Evolutionary conservation across 306 rosid genomes (phyloP).

Genomic region (Coriaria nepalensis): DNA sequence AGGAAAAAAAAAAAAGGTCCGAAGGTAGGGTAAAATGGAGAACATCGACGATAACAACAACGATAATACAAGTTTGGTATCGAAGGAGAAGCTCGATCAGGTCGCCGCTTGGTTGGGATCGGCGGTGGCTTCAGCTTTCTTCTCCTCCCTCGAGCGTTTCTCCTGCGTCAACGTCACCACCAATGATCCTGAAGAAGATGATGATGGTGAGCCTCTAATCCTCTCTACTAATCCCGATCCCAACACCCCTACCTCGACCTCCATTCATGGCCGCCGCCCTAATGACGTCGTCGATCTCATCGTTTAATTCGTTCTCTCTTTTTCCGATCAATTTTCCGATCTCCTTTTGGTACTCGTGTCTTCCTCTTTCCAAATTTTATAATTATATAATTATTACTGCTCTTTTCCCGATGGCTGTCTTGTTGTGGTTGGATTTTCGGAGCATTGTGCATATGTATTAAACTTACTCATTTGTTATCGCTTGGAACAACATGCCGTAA

Average conservation of each 20-base stretch:
- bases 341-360: too few species aligned
- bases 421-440: too few species aligned
- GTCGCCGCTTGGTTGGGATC: conserved; percentile 52
- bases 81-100: conserved; percentile 53
- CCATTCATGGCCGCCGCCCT: neutral
- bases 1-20: neutral
- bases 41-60: conserved; percentile 22
- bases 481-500: too few species aligned
- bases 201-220: conserved; percentile 23
- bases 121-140: conserved; percentile 68
- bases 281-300: conserved; percentile 20
- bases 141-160: conserved; percentile 68
- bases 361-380: too few species aligned
- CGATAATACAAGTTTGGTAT: conserved; percentile 17
- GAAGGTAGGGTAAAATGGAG: conserved; percentile 4
- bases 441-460: too few species aligned
- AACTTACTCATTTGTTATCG: too few species aligned
- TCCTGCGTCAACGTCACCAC: conserved; percentile 76
- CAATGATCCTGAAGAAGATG: conserved; percentile 41
- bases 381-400: too few species aligned
- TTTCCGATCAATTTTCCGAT: neutral
- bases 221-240: conserved; percentile 1
- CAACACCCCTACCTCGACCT: neutral
- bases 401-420: too few species aligned
- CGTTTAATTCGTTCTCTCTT: conserved; percentile 24